Base-by-base conservation (phyloP, 768 basidiomycete genomes). In the Neoboletus brunneissimus region DNA sequence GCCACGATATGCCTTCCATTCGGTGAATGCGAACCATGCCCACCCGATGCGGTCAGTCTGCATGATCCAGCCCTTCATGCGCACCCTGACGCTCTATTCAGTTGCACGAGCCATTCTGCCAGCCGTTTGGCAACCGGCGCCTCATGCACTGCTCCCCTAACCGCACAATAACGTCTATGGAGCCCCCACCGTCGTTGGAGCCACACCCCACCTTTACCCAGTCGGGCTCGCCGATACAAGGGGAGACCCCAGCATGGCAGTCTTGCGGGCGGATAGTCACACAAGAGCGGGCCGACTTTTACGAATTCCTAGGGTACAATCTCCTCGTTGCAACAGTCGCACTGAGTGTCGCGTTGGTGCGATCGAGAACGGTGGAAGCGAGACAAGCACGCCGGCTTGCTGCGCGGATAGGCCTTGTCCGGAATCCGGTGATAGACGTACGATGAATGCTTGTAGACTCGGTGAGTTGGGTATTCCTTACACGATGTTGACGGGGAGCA, bases 91-190 rank as follows among this genome's bases (percentile, higher is more conserved):
- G 20, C 32, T 22, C 8, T 55, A 31, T n/a, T 53, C 60, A 95
- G 93, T 76, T 91, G 34, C 76, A 86, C 64, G 84, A 94, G 75
- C 94, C 94, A 2, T 96, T 89, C 72, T 98, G 94, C 73, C 86
- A 91, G 67, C 94, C 95, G n/a, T 96, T 94, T 67, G 95, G 95
- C 50, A 95, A 95, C 73, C 85, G 95, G 23, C 85, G 91, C 20
- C 80, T 94, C 40, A 80, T 27, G 27, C 27, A 27, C 27, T 27
- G 27, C 27, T 27, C 27, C 27, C 27, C 27, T 27, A 27, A 27
- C 5, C 27, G 27, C 7, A 27, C 27, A 27, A 27, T 27, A 27
- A 27, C 27, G 27, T 3, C 27, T 27, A 27, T 6, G 27, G 27
- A 27, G 5, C 27, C 27, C 27, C 5, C 5, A 27, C 63, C 67